Percentiles rank a stretch among this genome's conserved stretches.
phyloP scores from a whole-genome alignment of 2,329 filamentous ascomycete genomes.

The Colletotrichum agaves region DNA sequence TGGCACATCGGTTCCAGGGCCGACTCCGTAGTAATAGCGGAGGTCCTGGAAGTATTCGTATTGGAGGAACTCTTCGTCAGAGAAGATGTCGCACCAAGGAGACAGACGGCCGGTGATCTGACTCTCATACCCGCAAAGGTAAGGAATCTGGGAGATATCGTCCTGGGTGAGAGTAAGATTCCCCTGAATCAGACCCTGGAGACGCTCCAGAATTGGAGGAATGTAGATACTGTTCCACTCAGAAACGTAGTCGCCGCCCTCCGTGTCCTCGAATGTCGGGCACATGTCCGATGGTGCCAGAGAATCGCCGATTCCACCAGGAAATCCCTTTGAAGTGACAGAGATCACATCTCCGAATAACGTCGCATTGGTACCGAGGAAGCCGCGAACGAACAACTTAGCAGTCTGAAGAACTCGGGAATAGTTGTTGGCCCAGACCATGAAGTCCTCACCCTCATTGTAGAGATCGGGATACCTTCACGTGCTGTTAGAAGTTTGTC shows the following conservation, averaged over 20 bases:
- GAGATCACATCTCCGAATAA: slow-evolving; percentile 66
- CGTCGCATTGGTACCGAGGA: slow-evolving; percentile 65
- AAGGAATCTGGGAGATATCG: slow-evolving; percentile 70
- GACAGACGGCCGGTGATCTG: slow-evolving; percentile 72
- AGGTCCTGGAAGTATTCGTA: slow-evolving; percentile 77
- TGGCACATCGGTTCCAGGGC: slow-evolving; percentile 65
- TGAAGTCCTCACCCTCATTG: slow-evolving; percentile 59
- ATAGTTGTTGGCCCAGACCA: slow-evolving; percentile 75
- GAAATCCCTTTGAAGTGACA: slow-evolving; percentile 65
- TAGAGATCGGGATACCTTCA: slow-evolving; percentile 61
- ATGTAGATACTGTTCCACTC: slow-evolving; percentile 63
- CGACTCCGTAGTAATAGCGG: slow-evolving; percentile 74
- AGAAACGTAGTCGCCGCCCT: slow-evolving; percentile 57
- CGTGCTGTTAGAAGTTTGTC: neutral
- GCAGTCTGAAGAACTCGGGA: slow-evolving; percentile 71
- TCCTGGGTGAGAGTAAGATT: slow-evolving; percentile 63
- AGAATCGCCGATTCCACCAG: slow-evolving; percentile 67
- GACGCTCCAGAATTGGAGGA: slow-evolving; percentile 62
- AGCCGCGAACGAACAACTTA: slow-evolving; percentile 69
- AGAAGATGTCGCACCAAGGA: slow-evolving; percentile 72
- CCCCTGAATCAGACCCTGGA: slow-evolving; percentile 65
- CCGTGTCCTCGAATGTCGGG: slow-evolving; percentile 66
- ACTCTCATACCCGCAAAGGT: slow-evolving; percentile 77
- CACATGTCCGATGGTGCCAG: slow-evolving; percentile 72
- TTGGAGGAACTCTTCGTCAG: slow-evolving; percentile 67